phyloP scores from a whole-genome alignment of 352 stramenopile species.

The Phytophthora vignae region DNA sequence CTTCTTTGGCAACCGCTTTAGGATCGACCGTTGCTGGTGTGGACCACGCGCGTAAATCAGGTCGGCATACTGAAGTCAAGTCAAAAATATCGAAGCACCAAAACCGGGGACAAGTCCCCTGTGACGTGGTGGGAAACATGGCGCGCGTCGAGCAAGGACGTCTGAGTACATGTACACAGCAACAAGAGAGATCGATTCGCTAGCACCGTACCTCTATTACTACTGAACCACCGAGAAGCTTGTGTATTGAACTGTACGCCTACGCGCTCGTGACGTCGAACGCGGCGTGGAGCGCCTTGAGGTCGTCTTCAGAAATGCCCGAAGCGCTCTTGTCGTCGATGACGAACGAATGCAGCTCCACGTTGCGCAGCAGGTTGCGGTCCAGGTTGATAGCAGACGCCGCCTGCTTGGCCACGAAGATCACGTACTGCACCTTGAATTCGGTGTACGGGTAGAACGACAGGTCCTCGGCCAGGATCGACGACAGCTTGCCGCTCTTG shows the following conservation, averaged over 20 bases:
- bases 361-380: constrained; percentile 45
- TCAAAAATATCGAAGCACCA: constrained; percentile 24
- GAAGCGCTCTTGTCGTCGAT: constrained; percentile 50
- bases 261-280: constrained; percentile 43
- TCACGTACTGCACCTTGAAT: constrained; percentile 61
- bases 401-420: constrained; percentile 64
- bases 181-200: not conserved
- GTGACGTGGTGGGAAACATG: constrained; percentile 2
- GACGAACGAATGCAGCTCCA: constrained; percentile 63
- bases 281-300: constrained; percentile 35
- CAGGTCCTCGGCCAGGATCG: constrained; percentile 68
- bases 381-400: constrained; percentile 58
- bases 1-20: constrained; percentile 30
- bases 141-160: constrained; percentile 9
- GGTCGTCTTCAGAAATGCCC: constrained; percentile 42
- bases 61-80: constrained; percentile 25
- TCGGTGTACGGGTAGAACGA: constrained; percentile 73
- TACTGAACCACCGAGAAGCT: not conserved
- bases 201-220: constrained; percentile 13
- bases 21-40: constrained; percentile 17
- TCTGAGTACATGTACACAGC: no score
- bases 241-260: not conserved
- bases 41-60: constrained; percentile 46
- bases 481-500: constrained; percentile 68
- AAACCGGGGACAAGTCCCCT: constrained; percentile 1